phyloP scores from a whole-genome alignment of 345 rosid species.

The Salix brachista region DNA sequence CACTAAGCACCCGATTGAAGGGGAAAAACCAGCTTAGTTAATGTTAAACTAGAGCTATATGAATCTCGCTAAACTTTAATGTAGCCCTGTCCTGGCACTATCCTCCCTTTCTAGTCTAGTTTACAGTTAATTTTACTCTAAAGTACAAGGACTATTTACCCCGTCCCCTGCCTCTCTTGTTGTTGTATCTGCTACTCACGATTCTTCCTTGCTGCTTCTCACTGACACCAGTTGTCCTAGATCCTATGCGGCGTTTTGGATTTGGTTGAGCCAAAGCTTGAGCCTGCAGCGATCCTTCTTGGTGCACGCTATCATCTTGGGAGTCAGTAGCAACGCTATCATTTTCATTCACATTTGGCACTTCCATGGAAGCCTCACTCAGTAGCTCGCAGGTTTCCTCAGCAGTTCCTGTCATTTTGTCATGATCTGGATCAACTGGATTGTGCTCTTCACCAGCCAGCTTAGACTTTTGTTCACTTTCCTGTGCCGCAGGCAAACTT shows the following conservation, averaged over 20 bases:
- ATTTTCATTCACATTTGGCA: conserved; percentile 30
- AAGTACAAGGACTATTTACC: conserved; percentile 22
- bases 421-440: conserved; percentile 18
- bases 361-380: conserved; percentile 46
- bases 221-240: conserved; percentile 22
- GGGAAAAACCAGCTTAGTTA: background rate
- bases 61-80: conserved; percentile 8
- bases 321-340: conserved; percentile 39
- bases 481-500: conserved; percentile 41
- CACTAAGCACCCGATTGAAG: background rate
- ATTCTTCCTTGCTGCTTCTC: conserved; percentile 46
- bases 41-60: conserved; percentile 1
- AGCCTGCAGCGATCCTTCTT: conserved; percentile 40
- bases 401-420: conserved; percentile 1
- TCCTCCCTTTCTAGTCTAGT: conserved; percentile 17
- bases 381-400: conserved; percentile 30
- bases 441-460: conserved; percentile 28
- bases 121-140: conserved; percentile 22
- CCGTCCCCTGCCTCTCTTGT: conserved; percentile 44
- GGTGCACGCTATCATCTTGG: conserved; percentile 40
- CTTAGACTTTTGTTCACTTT: conserved; percentile 33
- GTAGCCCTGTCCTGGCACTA: background rate
- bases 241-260: conserved; percentile 27
- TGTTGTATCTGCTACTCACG: conserved; percentile 33
- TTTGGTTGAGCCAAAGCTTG: conserved; percentile 17